A percentile compares a stretch with the other conserved stretches of the same genome.
Conservation (phyloP, 2,329 filamentous ascomycete genomes). For the Neopestalotiopsis sp. region DNA sequence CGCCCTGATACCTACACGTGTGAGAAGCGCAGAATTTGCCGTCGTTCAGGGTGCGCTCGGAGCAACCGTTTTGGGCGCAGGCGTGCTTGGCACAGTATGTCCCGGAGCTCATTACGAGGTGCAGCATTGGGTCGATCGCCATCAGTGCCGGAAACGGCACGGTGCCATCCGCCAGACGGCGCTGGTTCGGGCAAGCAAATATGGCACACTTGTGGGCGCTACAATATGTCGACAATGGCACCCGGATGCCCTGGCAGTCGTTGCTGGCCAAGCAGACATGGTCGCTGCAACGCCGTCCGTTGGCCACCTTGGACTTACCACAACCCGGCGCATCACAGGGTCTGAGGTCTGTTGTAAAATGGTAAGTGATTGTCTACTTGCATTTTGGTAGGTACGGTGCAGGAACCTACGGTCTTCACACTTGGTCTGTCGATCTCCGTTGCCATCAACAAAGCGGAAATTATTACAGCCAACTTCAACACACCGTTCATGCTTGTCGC, state of each 20-base stretch:
- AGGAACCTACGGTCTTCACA: slow-evolving; percentile 28
- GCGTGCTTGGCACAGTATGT: not conserved
- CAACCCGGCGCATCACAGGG: not conserved
- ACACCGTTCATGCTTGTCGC: slow-evolving; percentile 27
- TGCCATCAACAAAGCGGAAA: slow-evolving; percentile 12
- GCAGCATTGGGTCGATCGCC: not conserved
- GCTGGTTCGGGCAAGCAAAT: not conserved
- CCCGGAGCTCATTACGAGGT: not conserved
- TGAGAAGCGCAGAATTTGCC: not conserved
- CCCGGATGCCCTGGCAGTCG: not conserved
- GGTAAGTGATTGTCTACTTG: not conserved
- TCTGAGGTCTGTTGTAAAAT: not conserved
- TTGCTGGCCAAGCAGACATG: slow-evolving; percentile 1
- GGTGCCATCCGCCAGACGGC: not conserved
- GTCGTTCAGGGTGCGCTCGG: not conserved
- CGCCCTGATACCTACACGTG: not conserved
- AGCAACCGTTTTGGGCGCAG: not conserved
- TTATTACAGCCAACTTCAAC: slow-evolving; percentile 21
- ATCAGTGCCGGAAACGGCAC: not conserved
- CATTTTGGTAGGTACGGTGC: not conserved
- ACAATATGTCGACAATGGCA: not conserved
- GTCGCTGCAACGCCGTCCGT: not conserved
- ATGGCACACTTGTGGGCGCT: slow-evolving; percentile 9
- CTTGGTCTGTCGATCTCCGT: slow-evolving; percentile 18
- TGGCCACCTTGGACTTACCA: not conserved